phyloP scores from a whole-genome alignment of 768 basidiomycete species.

The Symmetrospora coprosmae region DNA sequence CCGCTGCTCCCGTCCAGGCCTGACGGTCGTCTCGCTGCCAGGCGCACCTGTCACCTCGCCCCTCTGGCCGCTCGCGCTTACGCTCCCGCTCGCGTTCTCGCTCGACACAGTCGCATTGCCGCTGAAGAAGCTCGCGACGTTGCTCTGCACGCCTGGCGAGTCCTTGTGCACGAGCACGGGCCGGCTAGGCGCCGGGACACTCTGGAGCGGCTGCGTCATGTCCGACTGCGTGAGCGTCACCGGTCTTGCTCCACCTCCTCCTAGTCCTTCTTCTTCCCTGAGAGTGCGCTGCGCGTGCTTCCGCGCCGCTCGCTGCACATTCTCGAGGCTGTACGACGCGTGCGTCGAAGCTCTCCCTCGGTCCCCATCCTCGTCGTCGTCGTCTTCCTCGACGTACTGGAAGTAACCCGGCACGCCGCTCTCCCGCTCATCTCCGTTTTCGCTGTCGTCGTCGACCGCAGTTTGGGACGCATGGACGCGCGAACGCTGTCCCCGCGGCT shows the following conservation, averaged over 20 bases:
- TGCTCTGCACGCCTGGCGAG: not conserved
- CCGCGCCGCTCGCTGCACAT: not conserved
- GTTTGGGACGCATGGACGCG: not conserved
- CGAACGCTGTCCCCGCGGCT: not conserved
- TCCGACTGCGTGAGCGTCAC: not conserved
- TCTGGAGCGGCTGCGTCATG: not conserved
- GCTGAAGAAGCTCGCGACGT: conserved; percentile 7
- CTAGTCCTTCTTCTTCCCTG: not conserved
- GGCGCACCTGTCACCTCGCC: too few species aligned
- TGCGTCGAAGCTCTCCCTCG: not conserved
- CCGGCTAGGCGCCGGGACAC: not conserved
- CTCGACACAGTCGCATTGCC: too few species aligned
- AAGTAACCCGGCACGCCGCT: too few species aligned
- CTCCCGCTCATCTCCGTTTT: not conserved
- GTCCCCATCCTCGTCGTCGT: not conserved
- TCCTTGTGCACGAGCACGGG: not conserved
- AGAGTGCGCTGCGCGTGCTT: not conserved
- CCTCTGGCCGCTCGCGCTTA: not conserved
- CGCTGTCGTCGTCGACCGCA: not conserved
- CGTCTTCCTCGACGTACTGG: too few species aligned
- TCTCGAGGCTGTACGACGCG: not conserved
- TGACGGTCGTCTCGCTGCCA: too few species aligned
- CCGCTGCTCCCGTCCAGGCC: not conserved
- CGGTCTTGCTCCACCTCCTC: not conserved
- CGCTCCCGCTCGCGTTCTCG: not conserved